Percentiles rank a stretch among this genome's conserved stretches.
phyloP scores from a whole-genome alignment of 192 early-diverging fungal genomes.

The Umbelopsis vinacea region DNA sequence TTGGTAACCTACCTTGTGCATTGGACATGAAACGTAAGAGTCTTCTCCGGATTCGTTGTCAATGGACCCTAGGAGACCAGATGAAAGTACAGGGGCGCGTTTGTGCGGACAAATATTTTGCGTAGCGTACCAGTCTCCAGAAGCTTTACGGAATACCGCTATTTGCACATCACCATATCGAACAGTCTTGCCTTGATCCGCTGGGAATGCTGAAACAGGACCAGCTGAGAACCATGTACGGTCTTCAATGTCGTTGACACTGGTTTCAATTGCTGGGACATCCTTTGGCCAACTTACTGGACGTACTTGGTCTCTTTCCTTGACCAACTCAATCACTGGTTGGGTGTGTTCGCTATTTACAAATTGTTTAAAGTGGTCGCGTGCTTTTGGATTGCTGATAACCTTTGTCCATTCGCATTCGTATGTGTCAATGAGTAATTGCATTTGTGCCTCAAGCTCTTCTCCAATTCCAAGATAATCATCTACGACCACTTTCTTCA shows the following conservation, averaged over 20 bases:
- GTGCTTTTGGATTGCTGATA: conserved; percentile 57
- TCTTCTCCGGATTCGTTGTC: conserved; percentile 29
- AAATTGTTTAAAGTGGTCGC: conserved; percentile 65
- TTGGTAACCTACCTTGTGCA: conserved; percentile 59
- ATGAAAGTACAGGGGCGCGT: conserved; percentile 68
- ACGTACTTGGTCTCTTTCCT: conserved; percentile 65
- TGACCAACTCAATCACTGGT: conserved; percentile 58
- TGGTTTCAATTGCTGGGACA: conserved; percentile 27
- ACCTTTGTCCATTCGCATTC: conserved; percentile 70
- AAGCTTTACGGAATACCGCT: conserved; percentile 57
- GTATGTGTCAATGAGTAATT: conserved; percentile 59
- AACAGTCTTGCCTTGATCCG: conserved; percentile 54
- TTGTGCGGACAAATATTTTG: conserved; percentile 83
- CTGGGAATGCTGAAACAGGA: conserved; percentile 42
- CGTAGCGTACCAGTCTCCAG: conserved; percentile 66
- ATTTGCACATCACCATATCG: conserved; percentile 67
- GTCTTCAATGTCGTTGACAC: conserved; percentile 25
- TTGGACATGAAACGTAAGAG: conserved; percentile 68
- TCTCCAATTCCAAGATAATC: conserved; percentile 65
- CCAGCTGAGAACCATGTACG: conserved; percentile 48
- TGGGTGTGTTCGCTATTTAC: conserved; percentile 56
- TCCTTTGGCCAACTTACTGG: conserved; percentile 66
- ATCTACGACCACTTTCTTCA: conserved; percentile 63
- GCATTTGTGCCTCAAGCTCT: conserved; percentile 73
- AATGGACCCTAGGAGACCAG: conserved; percentile 57